Conservation (phyloP, 352 stramenopile species). For the Porosira glacialis region DNA sequence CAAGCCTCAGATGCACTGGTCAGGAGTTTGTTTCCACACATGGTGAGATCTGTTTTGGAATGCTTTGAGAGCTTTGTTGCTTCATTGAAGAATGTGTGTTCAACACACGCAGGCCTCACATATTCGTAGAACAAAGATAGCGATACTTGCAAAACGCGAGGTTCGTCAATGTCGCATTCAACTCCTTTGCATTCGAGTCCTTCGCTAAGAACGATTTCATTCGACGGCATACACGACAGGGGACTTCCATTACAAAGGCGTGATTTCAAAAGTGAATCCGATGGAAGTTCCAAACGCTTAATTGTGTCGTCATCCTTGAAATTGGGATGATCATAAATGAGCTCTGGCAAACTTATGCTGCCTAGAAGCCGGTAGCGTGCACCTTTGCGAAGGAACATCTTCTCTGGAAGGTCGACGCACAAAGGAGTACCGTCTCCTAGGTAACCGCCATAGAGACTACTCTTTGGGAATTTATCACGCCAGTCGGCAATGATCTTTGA, state of each 20-base stretch:
- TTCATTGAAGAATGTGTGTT: constrained; percentile 70
- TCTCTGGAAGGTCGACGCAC: constrained; percentile 46
- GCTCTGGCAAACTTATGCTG: constrained; percentile 31
- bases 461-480: constrained; percentile 75
- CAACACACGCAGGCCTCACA: constrained; percentile 65
- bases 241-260: constrained; percentile 49
- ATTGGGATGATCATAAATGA: constrained; percentile 42
- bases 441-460: constrained; percentile 60
- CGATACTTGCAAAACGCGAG: constrained; percentile 64
- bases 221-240: constrained; percentile 47
- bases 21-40: constrained; percentile 55
- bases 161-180: constrained; percentile 69
- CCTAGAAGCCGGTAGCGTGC: constrained; percentile 56
- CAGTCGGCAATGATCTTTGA: constrained; percentile 65
- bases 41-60: constrained; percentile 33
- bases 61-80: constrained; percentile 52
- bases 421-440: constrained; percentile 63
- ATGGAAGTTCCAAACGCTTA: constrained; percentile 43
- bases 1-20: constrained; percentile 49
- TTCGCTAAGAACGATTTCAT: constrained; percentile 43
- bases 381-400: constrained; percentile 59
- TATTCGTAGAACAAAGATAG: constrained; percentile 74
- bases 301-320: constrained; percentile 41
- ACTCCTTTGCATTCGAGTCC: constrained; percentile 36
- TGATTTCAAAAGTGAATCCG: constrained; percentile 36